phyloP scores from a whole-genome alignment of 2,329 filamentous ascomycete species.

The Aureobasidium sp. region DNA sequence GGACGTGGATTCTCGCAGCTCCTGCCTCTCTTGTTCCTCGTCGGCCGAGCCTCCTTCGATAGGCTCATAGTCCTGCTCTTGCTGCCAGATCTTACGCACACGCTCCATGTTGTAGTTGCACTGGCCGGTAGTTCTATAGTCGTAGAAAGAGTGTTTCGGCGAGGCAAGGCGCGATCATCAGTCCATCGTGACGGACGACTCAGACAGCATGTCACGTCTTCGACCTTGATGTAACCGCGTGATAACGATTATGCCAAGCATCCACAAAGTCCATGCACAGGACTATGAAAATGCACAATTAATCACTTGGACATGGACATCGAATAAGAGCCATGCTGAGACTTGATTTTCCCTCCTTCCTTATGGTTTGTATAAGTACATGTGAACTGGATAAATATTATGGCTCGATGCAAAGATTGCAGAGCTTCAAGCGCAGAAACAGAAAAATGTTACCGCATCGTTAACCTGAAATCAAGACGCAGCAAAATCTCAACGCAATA shows the following conservation, averaged over 20 bases:
- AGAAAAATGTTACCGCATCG: too few relatives aligned
- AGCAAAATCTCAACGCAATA: not conserved
- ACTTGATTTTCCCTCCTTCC: too few relatives aligned
- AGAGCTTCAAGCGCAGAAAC: too few relatives aligned
- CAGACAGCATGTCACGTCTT: not conserved
- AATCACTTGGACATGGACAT: too few relatives aligned
- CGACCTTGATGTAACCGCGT: not conserved
- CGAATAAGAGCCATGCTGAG: too few relatives aligned
- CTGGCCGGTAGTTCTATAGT: too few relatives aligned
- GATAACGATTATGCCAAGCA: not conserved
- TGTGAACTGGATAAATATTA: not conserved
- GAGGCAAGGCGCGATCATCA: not conserved
- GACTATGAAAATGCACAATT: not conserved
- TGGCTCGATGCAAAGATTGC: not conserved
- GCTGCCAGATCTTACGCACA: slow-evolving; percentile 21
- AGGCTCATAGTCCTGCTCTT: slow-evolving; percentile 25
- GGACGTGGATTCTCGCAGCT: not conserved
- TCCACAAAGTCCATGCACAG: not conserved
- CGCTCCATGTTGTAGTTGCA: slow-evolving; percentile 15
- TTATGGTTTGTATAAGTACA: too few relatives aligned
- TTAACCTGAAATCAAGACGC: not conserved
- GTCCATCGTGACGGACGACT: not conserved
- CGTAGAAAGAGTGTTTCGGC: too few relatives aligned
- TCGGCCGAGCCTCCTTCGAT: slow-evolving; percentile 18
- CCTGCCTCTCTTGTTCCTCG: slow-evolving; percentile 14